Base-by-base conservation (phyloP, 495 filamentous ascomycete species). In the Acidiella bohemica region DNA sequence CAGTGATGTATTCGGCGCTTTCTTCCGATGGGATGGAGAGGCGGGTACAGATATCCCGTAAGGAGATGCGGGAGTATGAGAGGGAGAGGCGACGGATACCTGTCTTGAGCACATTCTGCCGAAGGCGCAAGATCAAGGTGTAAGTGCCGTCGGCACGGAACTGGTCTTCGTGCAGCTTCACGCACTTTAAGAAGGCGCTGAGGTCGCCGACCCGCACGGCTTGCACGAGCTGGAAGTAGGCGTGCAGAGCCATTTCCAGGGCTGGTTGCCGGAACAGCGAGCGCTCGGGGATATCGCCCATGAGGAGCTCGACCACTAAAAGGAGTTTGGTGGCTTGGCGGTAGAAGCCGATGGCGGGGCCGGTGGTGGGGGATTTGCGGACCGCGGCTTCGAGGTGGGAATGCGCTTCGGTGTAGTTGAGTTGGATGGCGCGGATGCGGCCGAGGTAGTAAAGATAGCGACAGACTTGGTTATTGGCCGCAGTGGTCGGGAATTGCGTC, bases 61-160 rank as follows among this genome's bases (percentile, higher is more conserved):
- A 71, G n/a, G 86, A 93, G 56, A 97, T 97, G 42, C 86, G 79
- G 36, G 87, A 93, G 64, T 97, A 97, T 37, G 85, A 90, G 54
- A 97, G 67, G 21, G 87, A 94, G 77, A 97, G 94, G 84, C 94
- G 95, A 46, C 90, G 84, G 50, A 97, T 90, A 50, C 90, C 90
- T 24, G 90, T 97, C 67, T 93, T 94, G 75, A 97, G 96, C 59
- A 97, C 90, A 62, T 96, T 96, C 59, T 97, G 90, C 37, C 90
- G 76, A 27, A 97, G 69, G 32, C 90, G 84, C 45, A 95, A 71
- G 57, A 95, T 88, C 36, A 97, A 70, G 6, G 86, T 93, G 62
- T 96, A 96, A 14, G 87, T 95, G 39, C 84, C 85, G 59, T 97
- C 92, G 39, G 79, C 78, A 33, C 82, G 75, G 76, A 96, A 97